These are phyloP conservation scores for Apiospora aurea DNA, from an alignment of 2,329 filamentous ascomycete species.

Conservation along the genomic window DNA sequence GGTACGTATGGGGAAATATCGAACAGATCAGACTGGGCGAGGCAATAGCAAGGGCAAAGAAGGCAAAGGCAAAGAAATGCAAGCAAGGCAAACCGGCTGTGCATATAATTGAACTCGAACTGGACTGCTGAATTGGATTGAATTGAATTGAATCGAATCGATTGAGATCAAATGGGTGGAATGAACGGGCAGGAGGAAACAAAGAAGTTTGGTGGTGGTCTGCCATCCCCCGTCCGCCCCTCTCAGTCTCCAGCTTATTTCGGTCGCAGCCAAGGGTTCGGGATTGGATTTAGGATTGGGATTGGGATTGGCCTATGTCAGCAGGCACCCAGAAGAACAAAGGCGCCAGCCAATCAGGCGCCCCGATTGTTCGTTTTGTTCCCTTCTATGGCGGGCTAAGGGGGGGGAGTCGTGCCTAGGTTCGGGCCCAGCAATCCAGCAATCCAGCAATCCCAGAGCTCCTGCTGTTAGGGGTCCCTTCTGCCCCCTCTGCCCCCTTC, in stretches of 20 bases:
- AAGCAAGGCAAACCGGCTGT: neutral
- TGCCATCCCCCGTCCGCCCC: neutral
- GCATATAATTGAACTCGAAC: neutral
- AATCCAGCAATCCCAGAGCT: constrained; percentile 7
- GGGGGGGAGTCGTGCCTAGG: neutral
- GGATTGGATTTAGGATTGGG: neutral
- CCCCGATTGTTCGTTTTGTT: neutral
- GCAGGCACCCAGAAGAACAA: neutral
- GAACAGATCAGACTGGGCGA: neutral
- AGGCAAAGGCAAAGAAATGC: neutral
- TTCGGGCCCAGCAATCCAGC: neutral
- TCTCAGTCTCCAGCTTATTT: neutral
- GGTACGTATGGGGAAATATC: neutral
- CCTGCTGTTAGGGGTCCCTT: neutral
- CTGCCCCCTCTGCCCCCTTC: neutral
- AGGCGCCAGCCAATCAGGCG: neutral
- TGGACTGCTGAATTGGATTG: neutral
- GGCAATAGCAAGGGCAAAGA: neutral
- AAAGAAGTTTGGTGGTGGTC: neutral
- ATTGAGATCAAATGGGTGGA: neutral
- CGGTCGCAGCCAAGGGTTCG: neutral
- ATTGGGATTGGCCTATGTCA: constrained; percentile 7
- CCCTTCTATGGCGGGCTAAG: neutral
- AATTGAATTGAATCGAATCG: neutral
- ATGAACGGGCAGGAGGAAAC: neutral